Evolutionary conservation across 257 asterid genomes (phyloP).

Genomic region (Scutellaria baicalensis): DNA sequence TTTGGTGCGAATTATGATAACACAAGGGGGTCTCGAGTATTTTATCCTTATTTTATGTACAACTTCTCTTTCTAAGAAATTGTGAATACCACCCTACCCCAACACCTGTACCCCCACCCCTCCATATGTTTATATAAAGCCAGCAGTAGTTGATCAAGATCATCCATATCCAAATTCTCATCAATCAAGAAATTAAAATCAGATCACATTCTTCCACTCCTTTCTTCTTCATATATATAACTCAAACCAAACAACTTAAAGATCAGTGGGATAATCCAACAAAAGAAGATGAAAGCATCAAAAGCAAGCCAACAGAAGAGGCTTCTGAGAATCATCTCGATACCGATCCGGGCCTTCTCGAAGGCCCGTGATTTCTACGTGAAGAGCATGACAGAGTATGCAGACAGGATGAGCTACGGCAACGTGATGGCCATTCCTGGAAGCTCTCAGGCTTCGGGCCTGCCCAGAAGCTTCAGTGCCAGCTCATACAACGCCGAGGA

Average conservation of each 20-base stretch:
- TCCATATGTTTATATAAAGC: too few species aligned
- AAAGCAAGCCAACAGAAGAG: conserved; percentile 38
- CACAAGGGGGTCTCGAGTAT: too few species aligned
- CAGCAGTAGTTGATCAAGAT: too few species aligned
- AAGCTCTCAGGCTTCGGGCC: conserved; percentile 11
- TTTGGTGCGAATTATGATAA: too few species aligned
- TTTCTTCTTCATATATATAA: too few species aligned
- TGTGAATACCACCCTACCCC: too few species aligned
- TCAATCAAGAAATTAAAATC: too few species aligned
- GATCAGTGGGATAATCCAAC: neutral
- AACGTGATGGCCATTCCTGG: conserved; percentile 12
- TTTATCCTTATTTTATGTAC: too few species aligned
- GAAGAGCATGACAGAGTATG: conserved; percentile 30
- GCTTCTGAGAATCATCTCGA: conserved; percentile 39
- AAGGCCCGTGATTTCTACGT: conserved; percentile 41
- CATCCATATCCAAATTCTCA: too few species aligned
- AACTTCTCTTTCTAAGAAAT: too few species aligned
- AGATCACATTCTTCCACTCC: too few species aligned
- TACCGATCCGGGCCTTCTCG: conserved; percentile 37
- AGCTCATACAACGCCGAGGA: conserved; percentile 37
- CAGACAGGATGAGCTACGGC: conserved; percentile 23
- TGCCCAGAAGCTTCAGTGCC: conserved; percentile 53
- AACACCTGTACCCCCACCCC: too few species aligned
- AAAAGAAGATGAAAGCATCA: conserved; percentile 31
- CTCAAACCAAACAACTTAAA: neutral